Evolutionary conservation across 176 grass and related monocot genomes (phyloP).

Genomic region (Cenchrus americanus): DNA sequence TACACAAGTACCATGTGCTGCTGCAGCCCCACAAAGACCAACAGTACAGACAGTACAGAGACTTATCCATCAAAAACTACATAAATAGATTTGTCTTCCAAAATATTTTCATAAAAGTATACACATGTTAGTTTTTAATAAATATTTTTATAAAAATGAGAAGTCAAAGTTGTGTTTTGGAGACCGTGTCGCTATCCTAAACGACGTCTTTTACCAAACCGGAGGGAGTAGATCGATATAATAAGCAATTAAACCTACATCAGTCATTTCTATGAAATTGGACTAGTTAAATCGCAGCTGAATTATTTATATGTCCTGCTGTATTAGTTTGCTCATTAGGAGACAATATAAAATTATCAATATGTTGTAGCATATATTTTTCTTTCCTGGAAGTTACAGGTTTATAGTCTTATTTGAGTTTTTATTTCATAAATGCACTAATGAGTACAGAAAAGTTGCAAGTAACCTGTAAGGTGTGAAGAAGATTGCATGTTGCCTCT

Average conservation of each 20-base stretch:
- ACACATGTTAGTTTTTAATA: no score
- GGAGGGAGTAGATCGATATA: background rate
- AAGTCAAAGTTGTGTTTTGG: no score
- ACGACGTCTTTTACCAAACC: no score
- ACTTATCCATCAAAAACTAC: no score
- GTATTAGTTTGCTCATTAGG: background rate
- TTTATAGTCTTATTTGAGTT: background rate
- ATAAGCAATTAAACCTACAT: background rate
- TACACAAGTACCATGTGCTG: no score
- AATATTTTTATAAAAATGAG: no score
- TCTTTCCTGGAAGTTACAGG: background rate
- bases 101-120: no score
- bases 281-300: background rate
- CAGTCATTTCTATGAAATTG: background rate
- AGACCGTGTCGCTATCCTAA: no score
- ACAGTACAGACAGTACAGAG: no score
- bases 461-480: conserved; percentile 82
- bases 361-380: background rate
- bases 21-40: no score
- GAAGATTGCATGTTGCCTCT: conserved; percentile 87
- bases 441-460: background rate
- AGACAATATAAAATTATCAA: background rate
- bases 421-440: conserved; percentile 9
- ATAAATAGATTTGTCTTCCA: no score
- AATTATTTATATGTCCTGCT: background rate